phyloP scores from a whole-genome alignment of 2,329 filamentous ascomycete species.

The Chrysosporium keratinophilum region DNA sequence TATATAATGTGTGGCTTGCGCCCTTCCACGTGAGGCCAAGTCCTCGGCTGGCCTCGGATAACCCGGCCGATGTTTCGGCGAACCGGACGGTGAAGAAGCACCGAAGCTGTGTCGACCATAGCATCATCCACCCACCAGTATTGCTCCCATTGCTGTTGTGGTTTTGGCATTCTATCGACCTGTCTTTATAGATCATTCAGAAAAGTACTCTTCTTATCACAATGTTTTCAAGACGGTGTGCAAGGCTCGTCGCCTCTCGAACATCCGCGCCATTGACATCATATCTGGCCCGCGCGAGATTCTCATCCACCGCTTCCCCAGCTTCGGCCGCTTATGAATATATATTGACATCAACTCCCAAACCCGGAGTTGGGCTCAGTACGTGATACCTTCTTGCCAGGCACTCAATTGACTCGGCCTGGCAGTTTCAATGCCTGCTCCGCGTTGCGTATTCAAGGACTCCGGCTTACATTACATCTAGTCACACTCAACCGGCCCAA shows the following conservation, averaged over 20 bases:
- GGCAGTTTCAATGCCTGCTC: background rate
- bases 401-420: background rate
- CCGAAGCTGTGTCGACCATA: background rate
- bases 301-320: slow-evolving; percentile 30
- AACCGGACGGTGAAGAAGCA: background rate
- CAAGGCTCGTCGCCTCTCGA: slow-evolving; percentile 52
- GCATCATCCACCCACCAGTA: background rate
- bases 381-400: slow-evolving; percentile 23
- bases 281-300: slow-evolving; percentile 27
- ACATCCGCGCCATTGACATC: slow-evolving; percentile 32
- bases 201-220: slow-evolving; percentile 10
- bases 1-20: slow-evolving; percentile 2
- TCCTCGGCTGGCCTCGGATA: slow-evolving; percentile 24
- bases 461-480: slow-evolving; percentile 30
- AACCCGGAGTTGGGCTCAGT: slow-evolving; percentile 87
- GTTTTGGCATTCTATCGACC: background rate
- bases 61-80: background rate
- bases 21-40: slow-evolving; percentile 7
- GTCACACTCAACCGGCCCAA: slow-evolving; percentile 91
- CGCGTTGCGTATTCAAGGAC: background rate
- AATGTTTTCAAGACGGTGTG: slow-evolving; percentile 40
- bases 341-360: slow-evolving; percentile 70
- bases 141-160: background rate
- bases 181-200: slow-evolving; percentile 40
- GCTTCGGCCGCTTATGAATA: slow-evolving; percentile 56